These are phyloP conservation scores for Penicillium sp. DNA, from an alignment of 2,329 filamentous ascomycete species.

Conservation along the genomic window DNA sequence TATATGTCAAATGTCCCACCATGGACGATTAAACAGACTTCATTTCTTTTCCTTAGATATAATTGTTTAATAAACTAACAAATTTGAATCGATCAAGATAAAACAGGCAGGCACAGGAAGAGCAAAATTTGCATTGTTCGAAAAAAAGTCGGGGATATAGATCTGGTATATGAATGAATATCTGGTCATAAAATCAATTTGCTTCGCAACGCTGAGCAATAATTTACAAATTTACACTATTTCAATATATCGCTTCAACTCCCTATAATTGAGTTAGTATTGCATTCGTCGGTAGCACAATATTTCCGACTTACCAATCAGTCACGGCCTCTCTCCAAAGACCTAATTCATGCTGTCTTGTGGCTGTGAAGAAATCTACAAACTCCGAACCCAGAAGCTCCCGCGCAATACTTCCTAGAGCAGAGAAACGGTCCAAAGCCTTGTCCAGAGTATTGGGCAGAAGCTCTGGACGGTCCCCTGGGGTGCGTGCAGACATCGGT, in stretches of 20 bases:
- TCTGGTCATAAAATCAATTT: neutral
- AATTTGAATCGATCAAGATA: neutral
- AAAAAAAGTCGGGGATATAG: neutral
- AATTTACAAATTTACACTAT: conserved; percentile 52
- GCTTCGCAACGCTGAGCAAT: neutral
- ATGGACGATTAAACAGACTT: neutral
- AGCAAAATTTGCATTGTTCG: neutral
- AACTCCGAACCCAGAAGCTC: conserved; percentile 91
- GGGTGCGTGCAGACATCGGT: conserved; percentile 74
- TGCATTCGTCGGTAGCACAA: neutral
- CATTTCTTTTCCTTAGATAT: neutral
- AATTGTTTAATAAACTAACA: neutral
- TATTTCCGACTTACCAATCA: conserved; percentile 71
- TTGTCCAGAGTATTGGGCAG: conserved; percentile 82
- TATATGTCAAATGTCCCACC: neutral
- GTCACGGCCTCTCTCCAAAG: conserved; percentile 94
- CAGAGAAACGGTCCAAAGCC: conserved; percentile 73
- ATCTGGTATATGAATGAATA: neutral
- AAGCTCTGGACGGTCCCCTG: conserved; percentile 45
- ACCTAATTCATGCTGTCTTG: conserved; percentile 81
- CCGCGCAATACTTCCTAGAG: conserved; percentile 76
- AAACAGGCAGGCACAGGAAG: neutral
- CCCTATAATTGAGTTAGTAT: conserved; percentile 50
- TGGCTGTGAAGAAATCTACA: conserved; percentile 93
- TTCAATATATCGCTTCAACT: conserved; percentile 73